These are phyloP conservation scores for Adansonia gregorii DNA, from an alignment of 441 rosid species.

Conservation along the genomic window DNA sequence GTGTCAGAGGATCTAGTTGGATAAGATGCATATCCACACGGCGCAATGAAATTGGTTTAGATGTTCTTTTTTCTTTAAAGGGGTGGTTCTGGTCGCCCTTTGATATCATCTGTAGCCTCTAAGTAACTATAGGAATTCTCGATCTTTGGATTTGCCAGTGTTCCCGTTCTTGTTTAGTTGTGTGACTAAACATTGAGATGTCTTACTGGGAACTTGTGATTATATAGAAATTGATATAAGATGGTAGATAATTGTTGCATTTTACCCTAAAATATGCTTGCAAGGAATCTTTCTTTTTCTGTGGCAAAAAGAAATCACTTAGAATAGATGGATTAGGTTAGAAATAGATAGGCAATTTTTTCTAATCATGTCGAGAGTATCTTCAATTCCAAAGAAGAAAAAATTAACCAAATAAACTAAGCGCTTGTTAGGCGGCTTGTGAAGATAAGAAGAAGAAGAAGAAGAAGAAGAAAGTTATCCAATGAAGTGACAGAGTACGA, in stretches of 20 bases:
- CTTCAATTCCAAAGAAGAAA: background rate
- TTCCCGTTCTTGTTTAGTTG: slow-evolving; percentile 8
- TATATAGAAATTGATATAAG: background rate
- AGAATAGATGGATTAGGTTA: background rate
- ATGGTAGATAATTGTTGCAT: background rate
- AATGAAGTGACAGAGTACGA: no score
- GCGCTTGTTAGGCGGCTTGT: no score
- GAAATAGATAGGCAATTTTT: background rate
- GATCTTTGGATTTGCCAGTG: slow-evolving; percentile 5
- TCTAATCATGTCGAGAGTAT: background rate
- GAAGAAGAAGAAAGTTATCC: no score
- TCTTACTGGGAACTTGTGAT: slow-evolving; percentile 15
- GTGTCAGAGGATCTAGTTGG: slow-evolving; percentile 14
- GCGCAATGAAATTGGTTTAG: background rate
- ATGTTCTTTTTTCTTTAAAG: background rate
- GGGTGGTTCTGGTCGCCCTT: background rate
- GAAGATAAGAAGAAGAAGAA: no score
- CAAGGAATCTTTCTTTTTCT: background rate
- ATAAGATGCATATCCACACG: background rate
- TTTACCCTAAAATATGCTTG: background rate
- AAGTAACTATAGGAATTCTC: background rate
- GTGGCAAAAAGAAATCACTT: background rate
- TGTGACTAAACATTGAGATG: background rate
- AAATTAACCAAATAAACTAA: no score
- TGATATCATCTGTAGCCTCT: slow-evolving; percentile 10